phyloP scores from a whole-genome alignment of 2,329 filamentous ascomycete genomes.

The Escovopsis weberi region DNA sequence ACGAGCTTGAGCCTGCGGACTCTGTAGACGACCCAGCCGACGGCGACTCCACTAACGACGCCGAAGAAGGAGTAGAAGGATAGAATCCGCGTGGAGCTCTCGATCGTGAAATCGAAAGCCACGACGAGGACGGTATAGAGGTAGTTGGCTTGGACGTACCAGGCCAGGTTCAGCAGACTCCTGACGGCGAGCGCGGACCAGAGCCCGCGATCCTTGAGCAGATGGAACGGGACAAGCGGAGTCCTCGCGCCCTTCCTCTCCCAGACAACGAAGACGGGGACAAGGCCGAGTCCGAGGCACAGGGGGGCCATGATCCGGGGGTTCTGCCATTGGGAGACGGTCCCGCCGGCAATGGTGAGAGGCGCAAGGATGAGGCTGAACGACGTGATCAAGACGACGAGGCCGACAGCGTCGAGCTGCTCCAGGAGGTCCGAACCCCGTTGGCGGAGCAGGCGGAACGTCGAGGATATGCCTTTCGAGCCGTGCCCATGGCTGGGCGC shows the following conservation, averaged over 20 bases:
- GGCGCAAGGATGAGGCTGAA: conserved; percentile 34
- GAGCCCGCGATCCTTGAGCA: conserved; percentile 44
- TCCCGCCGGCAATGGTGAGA: conserved; percentile 39
- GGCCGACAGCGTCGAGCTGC: conserved; percentile 37
- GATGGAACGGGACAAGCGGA: conserved; percentile 42
- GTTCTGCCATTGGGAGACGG: conserved; percentile 31
- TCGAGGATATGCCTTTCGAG: neutral
- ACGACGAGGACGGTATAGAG: conserved; percentile 45
- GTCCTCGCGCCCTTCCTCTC: conserved; percentile 31
- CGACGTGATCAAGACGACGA: conserved; percentile 29
- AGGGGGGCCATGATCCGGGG: conserved; percentile 37
- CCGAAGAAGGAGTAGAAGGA: conserved; percentile 40
- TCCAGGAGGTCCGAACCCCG: conserved; percentile 34
- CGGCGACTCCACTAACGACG: conserved; percentile 36
- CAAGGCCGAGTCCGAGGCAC: conserved; percentile 31
- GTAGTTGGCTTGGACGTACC: conserved; percentile 45
- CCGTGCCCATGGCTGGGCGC: neutral
- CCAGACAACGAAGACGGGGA: conserved; percentile 38
- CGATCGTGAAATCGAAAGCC: conserved; percentile 39
- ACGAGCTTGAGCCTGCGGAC: conserved; percentile 42
- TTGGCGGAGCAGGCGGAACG: conserved; percentile 11
- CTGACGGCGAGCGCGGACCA: conserved; percentile 45
- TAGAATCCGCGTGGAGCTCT: conserved; percentile 39
- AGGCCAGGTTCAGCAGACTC: conserved; percentile 33
- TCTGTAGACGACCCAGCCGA: conserved; percentile 36